Evolutionary conservation across 78 protist species (phyloP).

Genomic region (Dictyostelium firmibasis): DNA sequence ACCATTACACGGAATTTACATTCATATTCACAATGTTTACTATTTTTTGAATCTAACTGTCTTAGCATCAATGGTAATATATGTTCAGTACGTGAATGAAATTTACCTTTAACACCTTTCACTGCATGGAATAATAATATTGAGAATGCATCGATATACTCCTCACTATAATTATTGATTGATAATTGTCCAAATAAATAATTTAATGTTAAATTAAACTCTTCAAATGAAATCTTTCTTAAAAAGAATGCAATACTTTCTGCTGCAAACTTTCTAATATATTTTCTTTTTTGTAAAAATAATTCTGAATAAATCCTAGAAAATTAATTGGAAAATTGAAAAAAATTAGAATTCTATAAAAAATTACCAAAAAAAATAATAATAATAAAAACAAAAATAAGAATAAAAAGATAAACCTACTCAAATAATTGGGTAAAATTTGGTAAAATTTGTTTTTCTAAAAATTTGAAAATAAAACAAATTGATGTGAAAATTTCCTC

Average conservation of each 20-base stretch:
- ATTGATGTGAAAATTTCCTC: slow-evolving; percentile 52
- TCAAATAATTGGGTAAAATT: slow-evolving; percentile 28
- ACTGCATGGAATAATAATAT: slow-evolving; percentile 45
- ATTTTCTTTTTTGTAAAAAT: slow-evolving; percentile 48
- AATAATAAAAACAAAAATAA: neutral
- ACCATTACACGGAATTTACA: neutral
- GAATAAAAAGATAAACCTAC: neutral
- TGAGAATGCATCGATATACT: slow-evolving; percentile 58
- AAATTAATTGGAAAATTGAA: neutral
- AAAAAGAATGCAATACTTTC: slow-evolving; percentile 51
- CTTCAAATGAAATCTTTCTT: slow-evolving; percentile 56
- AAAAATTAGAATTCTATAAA: neutral
- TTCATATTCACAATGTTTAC: neutral
- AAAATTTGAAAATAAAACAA: slow-evolving; percentile 53
- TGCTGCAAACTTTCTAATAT: slow-evolving; percentile 76
- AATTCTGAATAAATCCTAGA: slow-evolving; percentile 56
- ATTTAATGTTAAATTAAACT: neutral
- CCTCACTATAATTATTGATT: neutral
- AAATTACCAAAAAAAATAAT: neutral
- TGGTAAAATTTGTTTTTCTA: slow-evolving; percentile 53
- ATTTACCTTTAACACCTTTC: slow-evolving; percentile 63
- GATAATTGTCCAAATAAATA: slow-evolving; percentile 1
- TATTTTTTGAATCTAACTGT: neutral
- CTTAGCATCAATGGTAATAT: slow-evolving; percentile 25
- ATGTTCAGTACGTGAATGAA: slow-evolving; percentile 65